Percentiles rank a stretch among this genome's conserved stretches.
Conservation (phyloP, 345 rosid genomes). For the Moricandia moricandioides region DNA sequence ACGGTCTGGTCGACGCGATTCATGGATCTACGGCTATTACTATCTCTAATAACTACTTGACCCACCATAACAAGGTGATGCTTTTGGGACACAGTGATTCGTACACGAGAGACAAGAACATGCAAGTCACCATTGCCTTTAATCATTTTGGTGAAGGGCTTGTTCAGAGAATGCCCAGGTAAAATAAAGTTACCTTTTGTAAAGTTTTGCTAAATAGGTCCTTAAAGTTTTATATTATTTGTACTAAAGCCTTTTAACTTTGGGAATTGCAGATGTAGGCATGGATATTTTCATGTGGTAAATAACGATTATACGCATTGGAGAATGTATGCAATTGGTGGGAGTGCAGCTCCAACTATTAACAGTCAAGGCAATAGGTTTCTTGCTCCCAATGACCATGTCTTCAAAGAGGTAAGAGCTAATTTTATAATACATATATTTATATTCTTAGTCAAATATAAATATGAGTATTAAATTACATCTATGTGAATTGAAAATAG, state of each 20-base stretch:
- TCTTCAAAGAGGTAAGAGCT: constrained; percentile 47
- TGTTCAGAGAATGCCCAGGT: constrained; percentile 74
- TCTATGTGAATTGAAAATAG: constrained; percentile 27
- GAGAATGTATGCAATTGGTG: constrained; percentile 73
- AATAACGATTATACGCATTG: constrained; percentile 66
- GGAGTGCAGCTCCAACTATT: constrained; percentile 65
- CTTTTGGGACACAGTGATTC: constrained; percentile 64
- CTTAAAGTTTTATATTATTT: background rate
- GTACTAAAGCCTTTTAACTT: background rate
- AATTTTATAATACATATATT: background rate
- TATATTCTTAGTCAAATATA: background rate
- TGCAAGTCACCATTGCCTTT: constrained; percentile 70
- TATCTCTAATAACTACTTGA: constrained; percentile 55
- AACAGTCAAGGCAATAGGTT: constrained; percentile 70
- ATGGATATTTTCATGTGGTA: constrained; percentile 69
- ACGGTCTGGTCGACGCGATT: constrained; percentile 60
- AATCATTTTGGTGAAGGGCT: constrained; percentile 74
- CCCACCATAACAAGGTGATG: constrained; percentile 64
- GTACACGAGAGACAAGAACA: constrained; percentile 51
- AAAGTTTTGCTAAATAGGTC: background rate
- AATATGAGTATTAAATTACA: background rate
- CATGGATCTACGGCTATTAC: constrained; percentile 62
- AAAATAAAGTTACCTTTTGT: constrained; percentile 2
- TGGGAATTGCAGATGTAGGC: constrained; percentile 47
- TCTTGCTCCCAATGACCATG: constrained; percentile 47